A percentile compares a stretch with the other conserved stretches of the same genome.
Evolutionary conservation across 352 stramenopile genomes (phyloP).

Genomic region (Phytophthora quininea): DNA sequence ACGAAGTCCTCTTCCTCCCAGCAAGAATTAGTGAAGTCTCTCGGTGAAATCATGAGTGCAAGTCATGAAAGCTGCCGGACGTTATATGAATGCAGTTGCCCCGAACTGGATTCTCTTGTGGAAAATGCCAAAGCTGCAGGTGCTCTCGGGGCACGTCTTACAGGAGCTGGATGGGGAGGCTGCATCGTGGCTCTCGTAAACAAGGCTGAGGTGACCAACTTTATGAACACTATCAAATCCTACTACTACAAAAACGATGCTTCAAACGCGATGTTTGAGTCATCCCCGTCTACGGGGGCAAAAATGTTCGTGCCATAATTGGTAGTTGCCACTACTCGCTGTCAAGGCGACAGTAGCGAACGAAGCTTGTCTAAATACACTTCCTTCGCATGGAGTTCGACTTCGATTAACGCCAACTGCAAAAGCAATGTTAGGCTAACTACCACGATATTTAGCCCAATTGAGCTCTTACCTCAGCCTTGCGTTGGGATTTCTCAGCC

Average conservation of each 20-base stretch:
- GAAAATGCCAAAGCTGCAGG: constrained; percentile 42
- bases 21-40: constrained; percentile 18
- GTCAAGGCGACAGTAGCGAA: constrained; percentile 36
- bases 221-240: constrained; percentile 41
- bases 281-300: constrained; percentile 30
- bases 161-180: constrained; percentile 85
- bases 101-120: constrained; percentile 75
- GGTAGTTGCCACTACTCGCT: constrained; percentile 1
- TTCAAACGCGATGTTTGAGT: constrained; percentile 41
- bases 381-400: constrained; percentile 74
- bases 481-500: constrained; percentile 48
- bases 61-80: constrained; percentile 70
- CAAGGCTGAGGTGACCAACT: constrained; percentile 36
- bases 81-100: constrained; percentile 82
- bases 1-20: not conserved
- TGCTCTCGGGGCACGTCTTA: constrained; percentile 74
- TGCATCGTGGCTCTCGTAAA: constrained; percentile 70
- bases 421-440: not conserved
- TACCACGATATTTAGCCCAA: not conserved
- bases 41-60: constrained; percentile 73
- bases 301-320: constrained; percentile 31
- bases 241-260: constrained; percentile 43
- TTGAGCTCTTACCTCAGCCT: constrained; percentile 58
- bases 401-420: constrained; percentile 67
- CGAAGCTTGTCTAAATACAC: constrained; percentile 70